phyloP scores from a whole-genome alignment of 495 filamentous ascomycete genomes.

The Pseudevernia furfuracea region DNA sequence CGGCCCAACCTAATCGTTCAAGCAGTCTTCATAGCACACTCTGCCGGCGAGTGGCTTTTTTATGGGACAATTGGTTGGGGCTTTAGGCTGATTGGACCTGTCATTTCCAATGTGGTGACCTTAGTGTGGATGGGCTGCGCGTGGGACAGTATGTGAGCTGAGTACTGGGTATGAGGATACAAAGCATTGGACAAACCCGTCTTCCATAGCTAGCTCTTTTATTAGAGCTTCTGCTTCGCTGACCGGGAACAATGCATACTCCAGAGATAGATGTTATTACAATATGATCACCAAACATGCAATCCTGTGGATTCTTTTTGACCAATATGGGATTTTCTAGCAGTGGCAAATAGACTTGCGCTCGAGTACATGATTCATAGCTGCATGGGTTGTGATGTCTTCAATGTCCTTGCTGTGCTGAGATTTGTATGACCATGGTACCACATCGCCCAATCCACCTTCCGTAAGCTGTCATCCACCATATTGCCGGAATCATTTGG shows the following conservation, averaged over 20 bases:
- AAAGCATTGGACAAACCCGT: background rate
- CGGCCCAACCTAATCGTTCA: background rate
- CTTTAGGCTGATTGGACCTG: background rate
- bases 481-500: background rate
- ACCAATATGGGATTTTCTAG: background rate
- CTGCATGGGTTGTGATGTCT: background rate
- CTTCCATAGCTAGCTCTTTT: background rate
- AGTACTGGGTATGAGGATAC: background rate
- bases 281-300: background rate
- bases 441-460: background rate
- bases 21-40: background rate
- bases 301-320: background rate
- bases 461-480: conserved; percentile 1
- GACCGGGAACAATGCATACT: background rate
- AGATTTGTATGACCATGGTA: background rate
- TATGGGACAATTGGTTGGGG: background rate
- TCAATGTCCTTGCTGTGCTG: background rate
- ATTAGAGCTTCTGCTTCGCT: background rate
- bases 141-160: conserved; percentile 1
- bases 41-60: background rate
- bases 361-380: background rate
- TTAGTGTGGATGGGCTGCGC: background rate
- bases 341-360: background rate
- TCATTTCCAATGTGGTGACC: background rate
- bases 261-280: background rate